These are phyloP conservation scores for Multifurca ochricompacta DNA, from an alignment of 768 basidiomycete species.

Conservation along the genomic window DNA sequence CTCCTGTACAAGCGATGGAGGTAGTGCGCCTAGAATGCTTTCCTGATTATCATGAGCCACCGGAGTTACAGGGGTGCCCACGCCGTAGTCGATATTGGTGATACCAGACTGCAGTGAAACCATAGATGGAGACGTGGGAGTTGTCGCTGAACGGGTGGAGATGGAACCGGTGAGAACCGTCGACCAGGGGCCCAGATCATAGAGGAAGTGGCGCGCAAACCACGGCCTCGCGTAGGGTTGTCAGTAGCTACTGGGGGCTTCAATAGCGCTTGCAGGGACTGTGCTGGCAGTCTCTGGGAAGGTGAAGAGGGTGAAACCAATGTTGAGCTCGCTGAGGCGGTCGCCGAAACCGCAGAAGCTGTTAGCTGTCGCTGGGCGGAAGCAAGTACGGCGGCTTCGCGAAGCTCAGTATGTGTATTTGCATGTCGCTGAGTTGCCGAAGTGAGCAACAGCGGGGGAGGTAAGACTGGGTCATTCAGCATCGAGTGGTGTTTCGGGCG, in stretches of 20 bases:
- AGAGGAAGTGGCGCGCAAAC: slow-evolving; percentile 4
- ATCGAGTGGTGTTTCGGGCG: slow-evolving; percentile 19
- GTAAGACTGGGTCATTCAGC: slow-evolving; percentile 4
- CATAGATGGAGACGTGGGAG: no score
- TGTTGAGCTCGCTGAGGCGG: background rate
- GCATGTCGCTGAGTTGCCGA: background rate
- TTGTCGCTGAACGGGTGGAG: no score
- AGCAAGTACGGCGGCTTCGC: background rate
- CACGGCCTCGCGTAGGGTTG: slow-evolving; percentile 6
- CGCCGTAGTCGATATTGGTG: no score
- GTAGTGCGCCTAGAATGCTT: no score
- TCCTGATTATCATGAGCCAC: no score
- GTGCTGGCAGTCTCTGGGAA: background rate
- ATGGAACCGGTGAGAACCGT: no score
- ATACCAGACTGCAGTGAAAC: no score
- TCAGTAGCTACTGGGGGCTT: background rate
- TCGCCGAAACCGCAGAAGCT: background rate
- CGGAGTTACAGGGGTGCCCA: no score
- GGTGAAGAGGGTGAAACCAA: background rate
- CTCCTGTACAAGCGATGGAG: no score
- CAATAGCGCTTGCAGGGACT: background rate
- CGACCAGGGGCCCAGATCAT: slow-evolving; percentile 9
- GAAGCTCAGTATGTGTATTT: background rate
- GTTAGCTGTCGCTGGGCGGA: background rate
- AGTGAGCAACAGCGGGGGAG: slow-evolving; percentile 1